Percentiles rank a stretch among this genome's conserved stretches.
phyloP scores from a whole-genome alignment of 148 eudicot species.

The Camellia lanceoleosa region DNA sequence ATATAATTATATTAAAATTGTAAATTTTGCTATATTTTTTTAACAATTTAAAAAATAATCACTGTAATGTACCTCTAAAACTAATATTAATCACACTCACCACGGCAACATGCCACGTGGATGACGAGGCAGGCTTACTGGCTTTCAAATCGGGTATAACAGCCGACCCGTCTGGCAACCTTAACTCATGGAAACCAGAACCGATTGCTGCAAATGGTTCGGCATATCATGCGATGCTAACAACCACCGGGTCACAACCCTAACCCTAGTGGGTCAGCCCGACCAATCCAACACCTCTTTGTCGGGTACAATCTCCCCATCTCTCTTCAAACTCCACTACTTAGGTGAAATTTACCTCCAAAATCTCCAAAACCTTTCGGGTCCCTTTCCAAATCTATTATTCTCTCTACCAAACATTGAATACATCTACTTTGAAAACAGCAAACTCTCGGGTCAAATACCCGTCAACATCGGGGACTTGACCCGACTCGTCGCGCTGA shows the following conservation, averaged over 20 bases:
- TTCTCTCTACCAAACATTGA: conserved; percentile 21
- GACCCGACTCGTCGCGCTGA: conserved; percentile 26
- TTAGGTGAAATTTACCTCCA: conserved; percentile 23
- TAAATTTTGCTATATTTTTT: no score
- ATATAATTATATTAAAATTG: no score
- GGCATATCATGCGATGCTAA: conserved; percentile 27
- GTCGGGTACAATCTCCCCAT: conserved; percentile 44
- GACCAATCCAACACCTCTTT: conserved; percentile 24
- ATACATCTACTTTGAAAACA: conserved; percentile 37
- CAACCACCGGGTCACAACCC: conserved; percentile 30
- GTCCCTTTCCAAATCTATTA: conserved; percentile 33
- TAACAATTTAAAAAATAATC: no score
- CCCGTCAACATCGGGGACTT: conserved; percentile 34
- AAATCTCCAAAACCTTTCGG: conserved; percentile 29
- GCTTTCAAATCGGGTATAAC: conserved; percentile 42
- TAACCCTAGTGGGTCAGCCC: conserved; percentile 21
- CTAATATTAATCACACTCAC: conserved; percentile 18
- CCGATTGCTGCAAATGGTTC: conserved; percentile 47
- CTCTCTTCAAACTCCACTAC: conserved; percentile 27
- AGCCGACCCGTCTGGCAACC: conserved; percentile 38
- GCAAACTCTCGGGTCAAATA: conserved; percentile 40
- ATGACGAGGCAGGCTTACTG: conserved; percentile 38
- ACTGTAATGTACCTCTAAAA: no score
- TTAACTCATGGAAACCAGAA: conserved; percentile 36
- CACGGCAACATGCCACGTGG: conserved; percentile 33